Evolutionary conservation across 495 filamentous ascomycete genomes (phyloP).

Genomic region (Acidiella bohemica): DNA sequence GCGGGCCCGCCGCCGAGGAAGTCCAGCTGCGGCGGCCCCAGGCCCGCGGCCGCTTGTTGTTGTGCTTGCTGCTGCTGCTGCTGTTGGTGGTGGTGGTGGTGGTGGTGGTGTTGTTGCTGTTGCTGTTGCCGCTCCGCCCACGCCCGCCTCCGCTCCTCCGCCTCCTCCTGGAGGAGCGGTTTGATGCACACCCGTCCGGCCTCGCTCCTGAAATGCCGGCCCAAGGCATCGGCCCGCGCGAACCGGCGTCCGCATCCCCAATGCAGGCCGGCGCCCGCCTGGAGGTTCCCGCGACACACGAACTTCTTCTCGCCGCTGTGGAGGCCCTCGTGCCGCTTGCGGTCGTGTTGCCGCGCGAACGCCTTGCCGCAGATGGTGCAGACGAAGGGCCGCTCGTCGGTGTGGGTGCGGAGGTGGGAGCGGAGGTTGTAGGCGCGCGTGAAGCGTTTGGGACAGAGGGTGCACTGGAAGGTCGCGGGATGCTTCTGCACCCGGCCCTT

Average conservation of each 20-base stretch:
- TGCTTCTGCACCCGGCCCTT: constrained; percentile 71
- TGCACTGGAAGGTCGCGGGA: constrained; percentile 43
- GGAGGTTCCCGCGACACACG: constrained; percentile 81
- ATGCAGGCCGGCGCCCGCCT: constrained; percentile 55
- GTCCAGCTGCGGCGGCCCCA: constrained; percentile 15
- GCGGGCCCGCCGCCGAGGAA: constrained; percentile 11
- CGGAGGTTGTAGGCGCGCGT: constrained; percentile 38
- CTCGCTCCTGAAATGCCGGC: constrained; percentile 93
- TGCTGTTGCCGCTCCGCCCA: constrained; percentile 55
- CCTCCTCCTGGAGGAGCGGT: constrained; percentile 78
- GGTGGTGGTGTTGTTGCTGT: too few species aligned
- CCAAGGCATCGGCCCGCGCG: constrained; percentile 86
- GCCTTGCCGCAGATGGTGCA: constrained; percentile 84
- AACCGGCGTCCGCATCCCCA: constrained; percentile 94
- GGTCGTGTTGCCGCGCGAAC: constrained; percentile 34
- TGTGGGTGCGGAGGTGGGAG: constrained; percentile 34
- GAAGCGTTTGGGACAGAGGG: constrained; percentile 35
- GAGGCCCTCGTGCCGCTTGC: constrained; percentile 32
- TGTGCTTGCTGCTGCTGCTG: constrained; percentile 55
- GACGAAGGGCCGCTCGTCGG: constrained; percentile 34
- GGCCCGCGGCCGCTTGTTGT: constrained; percentile 27
- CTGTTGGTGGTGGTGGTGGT: too few species aligned
- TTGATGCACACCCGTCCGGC: constrained; percentile 94
- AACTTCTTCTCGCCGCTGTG: constrained; percentile 55
- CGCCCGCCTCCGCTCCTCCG: constrained; percentile 48